Evolutionary conservation across 805 yeast species (phyloP), one percentile per base, ranked within the genome.

Genomic region (Yarrowia sp.): DNA sequence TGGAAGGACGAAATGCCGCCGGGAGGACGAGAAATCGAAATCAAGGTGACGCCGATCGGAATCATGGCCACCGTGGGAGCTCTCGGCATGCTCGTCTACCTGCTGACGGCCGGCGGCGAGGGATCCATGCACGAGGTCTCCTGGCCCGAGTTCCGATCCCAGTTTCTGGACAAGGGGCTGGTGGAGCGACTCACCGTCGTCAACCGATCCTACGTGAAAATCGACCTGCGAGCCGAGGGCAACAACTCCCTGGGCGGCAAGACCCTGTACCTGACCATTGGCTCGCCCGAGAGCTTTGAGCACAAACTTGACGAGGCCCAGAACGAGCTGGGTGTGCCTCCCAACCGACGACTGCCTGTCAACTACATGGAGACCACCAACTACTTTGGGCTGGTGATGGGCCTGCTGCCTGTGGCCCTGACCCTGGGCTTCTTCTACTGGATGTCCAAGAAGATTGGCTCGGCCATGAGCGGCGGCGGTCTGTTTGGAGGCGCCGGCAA

Each of bases 71-170:
- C 30, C n/a, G 19, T 58, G 14, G 64, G 50, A 10, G 64, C 40
- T 3, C 2, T 58, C 3, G 64, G 19, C 1, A 30, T 61, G 44
- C 66, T 61, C 55, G 15, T 61, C 44, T 61, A 47, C 43, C 55
- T 61, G 46, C 36, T 61, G 20, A 46, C 53, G 6, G 53, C 36
- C 36, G 44, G 33, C 2, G 66, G 66, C 0, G 66, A 61, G 44
- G 66, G 66, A 12, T 43, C 63, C 53, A 69, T 69, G 52, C 75
- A 77, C 6, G 79, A 77, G 68, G 73, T 85, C 56, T 83, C 93
- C 1, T 89, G 87, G 82, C 97, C 91, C 79, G 96, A 91, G 74
- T 92, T 93, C 82, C 89, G 89, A 76, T 82, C 88, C n/a, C 85
- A 87, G 68, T 88, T 89, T 71, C 80, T 93, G 38, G 91, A 89